Evolutionary conservation across 83 land plant species (phyloP), one percentile per base, ranked within the genome.

Genomic region (Picea abies): DNA sequence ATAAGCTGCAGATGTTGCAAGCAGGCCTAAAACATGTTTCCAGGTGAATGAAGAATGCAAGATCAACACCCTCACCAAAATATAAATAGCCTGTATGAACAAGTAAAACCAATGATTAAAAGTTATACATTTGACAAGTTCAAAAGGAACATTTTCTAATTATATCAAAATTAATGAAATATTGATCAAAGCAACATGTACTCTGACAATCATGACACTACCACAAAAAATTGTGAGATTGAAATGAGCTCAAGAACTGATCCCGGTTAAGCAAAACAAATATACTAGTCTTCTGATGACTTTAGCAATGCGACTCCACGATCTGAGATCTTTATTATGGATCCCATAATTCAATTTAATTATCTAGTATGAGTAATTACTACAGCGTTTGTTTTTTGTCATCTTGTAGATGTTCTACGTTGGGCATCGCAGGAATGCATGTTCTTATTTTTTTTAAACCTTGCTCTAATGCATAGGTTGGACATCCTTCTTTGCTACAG

Each of bases 1-100:
- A 84, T 96, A 96, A 4, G 91, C 91, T 2, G 68, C 87, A 2
- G 98, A 91, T 25, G 97, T 94, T 76, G 90, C 35, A 56, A 85
- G 15, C 5, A 97, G 84, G 16, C 98, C 97, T 37, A 90, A 19
- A 86, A 92, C 90, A 83, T 97, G 97, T 82, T 89, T 93, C 99
- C 99, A 97, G 44, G 97, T 87, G 81, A 97, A 85, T 60, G 87
- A 85, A 6, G 96, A 91, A 84, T 92, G 83, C 26, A 94, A 86
- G 19, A 97, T 69, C 12, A 93, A 62, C 83, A 96, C 76, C 85
- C 98, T 87, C 62, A 90, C 80, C 76, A 96, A 60, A 5, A 91
- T 76, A 81, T 94, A 91, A 11, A 96, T 64, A 32, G 81, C 94
- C 93, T 96, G 85, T 71, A 71, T 26, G 56, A 10, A 61, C 66